Evolutionary conservation across 192 early-diverging fungal species (phyloP).

Genomic region (Phycomyces blakesleeanus): DNA sequence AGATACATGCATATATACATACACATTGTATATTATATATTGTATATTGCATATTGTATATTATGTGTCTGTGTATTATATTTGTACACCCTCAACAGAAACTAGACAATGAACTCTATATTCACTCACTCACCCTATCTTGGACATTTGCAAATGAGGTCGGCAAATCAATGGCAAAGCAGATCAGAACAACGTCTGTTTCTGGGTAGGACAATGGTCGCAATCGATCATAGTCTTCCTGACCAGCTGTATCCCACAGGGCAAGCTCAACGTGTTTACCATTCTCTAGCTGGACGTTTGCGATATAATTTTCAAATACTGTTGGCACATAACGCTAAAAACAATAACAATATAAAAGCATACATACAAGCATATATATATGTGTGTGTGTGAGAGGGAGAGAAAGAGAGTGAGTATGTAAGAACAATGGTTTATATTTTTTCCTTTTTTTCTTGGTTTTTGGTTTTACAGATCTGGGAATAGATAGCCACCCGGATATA

Average conservation of each 20-base stretch:
- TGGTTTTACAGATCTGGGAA: no score
- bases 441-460: no score
- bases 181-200: slow-evolving; percentile 66
- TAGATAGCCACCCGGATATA: no score
- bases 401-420: slow-evolving; percentile 1
- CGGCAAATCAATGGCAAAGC: slow-evolving; percentile 62
- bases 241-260: slow-evolving; percentile 74
- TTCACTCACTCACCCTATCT: slow-evolving; percentile 53
- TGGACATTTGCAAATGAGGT: slow-evolving; percentile 75
- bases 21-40: no score
- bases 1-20: no score
- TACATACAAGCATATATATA: background rate
- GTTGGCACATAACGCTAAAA: slow-evolving; percentile 64
- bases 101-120: background rate
- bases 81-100: background rate
- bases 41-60: no score
- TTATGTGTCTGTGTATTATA: background rate
- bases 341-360: background rate
- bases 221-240: slow-evolving; percentile 73
- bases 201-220: slow-evolving; percentile 66
- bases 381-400: background rate
- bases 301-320: slow-evolving; percentile 71
- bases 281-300: slow-evolving; percentile 48
- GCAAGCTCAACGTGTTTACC: slow-evolving; percentile 59
- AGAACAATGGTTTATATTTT: background rate